A percentile compares a stretch with the other conserved stretches of the same genome.
These are phyloP conservation scores for Alternaria arbusti DNA, from an alignment of 2,329 filamentous ascomycete species.

Conservation along the genomic window DNA sequence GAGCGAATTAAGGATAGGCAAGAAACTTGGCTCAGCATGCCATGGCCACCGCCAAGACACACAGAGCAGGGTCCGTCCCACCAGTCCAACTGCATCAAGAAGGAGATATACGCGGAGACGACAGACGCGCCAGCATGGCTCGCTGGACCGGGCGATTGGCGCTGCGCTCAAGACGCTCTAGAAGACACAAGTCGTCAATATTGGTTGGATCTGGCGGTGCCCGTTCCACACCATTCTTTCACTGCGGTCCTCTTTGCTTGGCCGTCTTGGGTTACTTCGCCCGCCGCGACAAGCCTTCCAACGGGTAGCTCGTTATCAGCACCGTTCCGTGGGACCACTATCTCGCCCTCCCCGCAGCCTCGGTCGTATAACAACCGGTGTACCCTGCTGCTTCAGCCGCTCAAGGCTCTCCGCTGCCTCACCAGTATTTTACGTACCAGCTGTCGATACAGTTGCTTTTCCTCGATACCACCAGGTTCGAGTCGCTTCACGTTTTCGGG, in stretches of 20 bases:
- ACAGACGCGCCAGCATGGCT: constrained; percentile 15
- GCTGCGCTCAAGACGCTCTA: constrained; percentile 24
- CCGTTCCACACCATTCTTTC: constrained; percentile 20
- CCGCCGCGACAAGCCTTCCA: constrained; percentile 18
- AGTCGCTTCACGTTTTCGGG: constrained; percentile 7
- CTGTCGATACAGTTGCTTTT: constrained; percentile 1
- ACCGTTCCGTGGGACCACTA: constrained; percentile 9
- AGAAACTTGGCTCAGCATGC: constrained; percentile 20
- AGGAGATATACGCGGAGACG: constrained; percentile 27
- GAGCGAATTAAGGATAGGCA: constrained; percentile 16
- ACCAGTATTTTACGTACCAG: constrained; percentile 18
- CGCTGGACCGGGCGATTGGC: constrained; percentile 28
- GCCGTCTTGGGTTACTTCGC: constrained; percentile 30
- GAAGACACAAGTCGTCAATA: constrained; percentile 7
- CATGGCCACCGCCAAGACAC: constrained; percentile 23
- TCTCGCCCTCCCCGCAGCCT: constrained; percentile 20
- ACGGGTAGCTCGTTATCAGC: constrained; percentile 25
- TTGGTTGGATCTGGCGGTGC: constrained; percentile 10
- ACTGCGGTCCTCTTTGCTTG: constrained; percentile 23
- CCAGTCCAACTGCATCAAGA: constrained; percentile 22
- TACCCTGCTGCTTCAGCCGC: constrained; percentile 13
- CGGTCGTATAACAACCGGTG: constrained; percentile 28
- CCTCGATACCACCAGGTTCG: neutral
- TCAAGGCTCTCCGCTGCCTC: constrained; percentile 27
- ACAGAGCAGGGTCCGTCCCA: constrained; percentile 16